Conservation (phyloP, 805 yeast species). For the Candida bentonensis region DNA sequence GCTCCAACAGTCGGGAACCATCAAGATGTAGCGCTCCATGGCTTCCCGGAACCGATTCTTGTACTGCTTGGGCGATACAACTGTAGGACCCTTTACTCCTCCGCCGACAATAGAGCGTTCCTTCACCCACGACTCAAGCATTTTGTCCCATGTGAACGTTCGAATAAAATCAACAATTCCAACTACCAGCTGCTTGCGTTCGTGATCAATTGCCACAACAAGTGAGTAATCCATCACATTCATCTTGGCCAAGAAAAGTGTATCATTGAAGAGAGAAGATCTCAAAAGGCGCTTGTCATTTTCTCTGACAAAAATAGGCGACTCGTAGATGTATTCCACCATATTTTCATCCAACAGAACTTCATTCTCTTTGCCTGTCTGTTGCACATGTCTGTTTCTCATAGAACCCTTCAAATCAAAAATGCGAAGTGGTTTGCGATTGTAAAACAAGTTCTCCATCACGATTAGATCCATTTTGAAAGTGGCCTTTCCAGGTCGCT, state of each 20-base stretch:
- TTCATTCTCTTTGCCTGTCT: constrained; percentile 90
- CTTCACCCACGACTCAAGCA: constrained; percentile 96
- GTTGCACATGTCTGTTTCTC: constrained; percentile 93
- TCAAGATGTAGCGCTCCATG: constrained; percentile 86
- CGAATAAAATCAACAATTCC: constrained; percentile 92
- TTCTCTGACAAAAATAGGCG: constrained; percentile 87
- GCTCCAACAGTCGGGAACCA: constrained; percentile 66
- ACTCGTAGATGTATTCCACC: constrained; percentile 95
- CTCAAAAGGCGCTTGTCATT: constrained; percentile 75
- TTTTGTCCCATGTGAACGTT: constrained; percentile 98
- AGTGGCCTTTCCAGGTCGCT: constrained; percentile 60
- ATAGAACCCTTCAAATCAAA: constrained; percentile 96
- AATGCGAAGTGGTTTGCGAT: constrained; percentile 64
- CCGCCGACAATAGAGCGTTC: constrained; percentile 82
- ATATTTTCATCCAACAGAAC: constrained; percentile 91
- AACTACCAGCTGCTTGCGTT: constrained; percentile 52
- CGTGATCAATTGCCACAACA: constrained; percentile 77
- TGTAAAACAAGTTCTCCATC: constrained; percentile 90
- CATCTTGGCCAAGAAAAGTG: constrained; percentile 86
- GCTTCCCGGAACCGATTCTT: constrained; percentile 91
- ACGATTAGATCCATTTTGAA: constrained; percentile 82
- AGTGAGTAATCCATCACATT: constrained; percentile 97
- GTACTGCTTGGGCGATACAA: constrained; percentile 92
- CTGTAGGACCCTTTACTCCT: constrained; percentile 87
- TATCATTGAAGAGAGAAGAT: constrained; percentile 90